These are phyloP conservation scores for Sistotremastrum niveocremeum DNA, from an alignment of 768 basidiomycete genomes.

Conservation along the genomic window DNA sequence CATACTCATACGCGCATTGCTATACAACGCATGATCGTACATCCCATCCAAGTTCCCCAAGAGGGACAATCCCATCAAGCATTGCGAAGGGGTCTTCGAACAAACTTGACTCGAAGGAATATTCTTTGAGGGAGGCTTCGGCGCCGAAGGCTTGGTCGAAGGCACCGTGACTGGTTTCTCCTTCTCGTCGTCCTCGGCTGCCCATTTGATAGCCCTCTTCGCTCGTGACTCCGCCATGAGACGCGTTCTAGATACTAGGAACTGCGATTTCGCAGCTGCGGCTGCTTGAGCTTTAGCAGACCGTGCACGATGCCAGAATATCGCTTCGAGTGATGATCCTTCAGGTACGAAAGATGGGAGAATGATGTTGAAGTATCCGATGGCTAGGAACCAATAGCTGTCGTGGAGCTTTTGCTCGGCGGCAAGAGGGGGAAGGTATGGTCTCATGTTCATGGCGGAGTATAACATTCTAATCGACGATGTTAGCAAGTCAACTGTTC, in stretches of 20 bases:
- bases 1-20: constrained; percentile 32
- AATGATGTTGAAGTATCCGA: constrained; percentile 72
- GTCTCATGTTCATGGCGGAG: constrained; percentile 69
- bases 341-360: constrained; percentile 60
- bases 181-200: constrained; percentile 60
- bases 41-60: constrained; percentile 77
- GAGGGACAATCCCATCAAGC: constrained; percentile 66
- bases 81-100: constrained; percentile 35
- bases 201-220: constrained; percentile 49
- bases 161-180: constrained; percentile 28
- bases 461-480: constrained; percentile 54
- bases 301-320: constrained; percentile 67
- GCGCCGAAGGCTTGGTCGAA: constrained; percentile 15
- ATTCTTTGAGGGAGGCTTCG: constrained; percentile 7
- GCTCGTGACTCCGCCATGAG: constrained; percentile 57
- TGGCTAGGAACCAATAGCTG: constrained; percentile 74
- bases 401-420: constrained; percentile 30
- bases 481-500: neutral
- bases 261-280: constrained; percentile 45
- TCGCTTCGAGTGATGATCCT: constrained; percentile 14
- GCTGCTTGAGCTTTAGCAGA: constrained; percentile 55
- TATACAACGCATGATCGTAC: constrained; percentile 55
- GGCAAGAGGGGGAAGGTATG: constrained; percentile 29
- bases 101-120: neutral
- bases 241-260: constrained; percentile 45